Conservation (phyloP, 495 filamentous ascomycete species). For the Neurospora terricola region DNA sequence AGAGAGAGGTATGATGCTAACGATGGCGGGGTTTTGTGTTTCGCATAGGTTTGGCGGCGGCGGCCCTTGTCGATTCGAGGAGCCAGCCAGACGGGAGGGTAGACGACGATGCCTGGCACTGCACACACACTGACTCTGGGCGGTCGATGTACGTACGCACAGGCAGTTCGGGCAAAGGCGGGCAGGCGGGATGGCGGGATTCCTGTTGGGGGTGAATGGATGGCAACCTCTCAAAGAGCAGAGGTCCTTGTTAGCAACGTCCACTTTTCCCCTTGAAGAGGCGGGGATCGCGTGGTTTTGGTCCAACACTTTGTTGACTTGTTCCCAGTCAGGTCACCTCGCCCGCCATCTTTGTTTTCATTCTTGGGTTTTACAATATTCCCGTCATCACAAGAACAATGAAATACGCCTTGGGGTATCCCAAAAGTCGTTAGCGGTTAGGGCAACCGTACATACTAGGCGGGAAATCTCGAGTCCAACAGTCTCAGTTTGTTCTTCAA, state of each 20-base stretch:
- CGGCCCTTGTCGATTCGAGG: background rate
- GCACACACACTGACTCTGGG: background rate
- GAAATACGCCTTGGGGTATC: background rate
- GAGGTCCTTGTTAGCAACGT: background rate
- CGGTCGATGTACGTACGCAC: background rate
- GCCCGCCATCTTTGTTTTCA: background rate
- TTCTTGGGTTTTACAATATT: background rate
- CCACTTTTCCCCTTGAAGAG: background rate
- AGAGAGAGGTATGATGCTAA: background rate
- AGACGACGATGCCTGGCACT: background rate
- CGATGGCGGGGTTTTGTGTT: background rate
- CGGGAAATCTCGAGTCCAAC: background rate
- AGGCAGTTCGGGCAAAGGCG: background rate
- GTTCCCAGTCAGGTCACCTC: background rate
- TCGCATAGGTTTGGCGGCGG: background rate
- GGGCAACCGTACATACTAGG: background rate
- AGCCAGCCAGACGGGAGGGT: background rate
- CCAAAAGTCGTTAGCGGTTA: background rate
- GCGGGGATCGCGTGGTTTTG: background rate
- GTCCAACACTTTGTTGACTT: background rate
- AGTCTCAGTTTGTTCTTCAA: background rate
- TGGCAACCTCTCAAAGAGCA: background rate
- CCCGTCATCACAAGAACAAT: background rate
- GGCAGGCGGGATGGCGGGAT: background rate
- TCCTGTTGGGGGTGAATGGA: background rate